Evolutionary conservation across 169 alveolate species (phyloP).

Genomic region (Hammondia hammondi): DNA sequence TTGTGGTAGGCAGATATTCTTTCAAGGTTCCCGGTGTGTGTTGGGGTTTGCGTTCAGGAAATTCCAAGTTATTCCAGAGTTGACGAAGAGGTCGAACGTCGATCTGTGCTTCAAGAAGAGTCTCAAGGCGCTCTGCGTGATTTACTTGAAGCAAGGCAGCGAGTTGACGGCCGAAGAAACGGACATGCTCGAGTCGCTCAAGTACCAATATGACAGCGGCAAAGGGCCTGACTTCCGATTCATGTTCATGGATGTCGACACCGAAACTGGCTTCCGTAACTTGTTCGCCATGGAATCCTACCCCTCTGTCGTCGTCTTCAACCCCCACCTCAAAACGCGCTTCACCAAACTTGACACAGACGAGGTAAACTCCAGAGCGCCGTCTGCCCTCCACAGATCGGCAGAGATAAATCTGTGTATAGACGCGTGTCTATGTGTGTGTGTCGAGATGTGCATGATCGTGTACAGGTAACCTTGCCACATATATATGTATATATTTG

Average conservation of each 20-base stretch:
- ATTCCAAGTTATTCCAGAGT: slow-evolving; percentile 83
- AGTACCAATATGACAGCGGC: slow-evolving; percentile 84
- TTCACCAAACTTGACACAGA: slow-evolving; percentile 37
- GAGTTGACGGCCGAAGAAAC: slow-evolving; percentile 78
- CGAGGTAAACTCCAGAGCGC: background rate
- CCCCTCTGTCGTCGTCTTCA: slow-evolving; percentile 81
- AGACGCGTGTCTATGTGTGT: too few species aligned
- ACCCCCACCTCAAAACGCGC: slow-evolving; percentile 47
- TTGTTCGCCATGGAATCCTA: slow-evolving; percentile 75
- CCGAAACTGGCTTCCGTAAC: slow-evolving; percentile 79
- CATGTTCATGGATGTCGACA: slow-evolving; percentile 88
- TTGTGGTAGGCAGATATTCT: background rate
- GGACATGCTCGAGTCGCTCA: slow-evolving; percentile 84
- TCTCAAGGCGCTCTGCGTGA: slow-evolving; percentile 83
- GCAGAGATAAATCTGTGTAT: too few species aligned
- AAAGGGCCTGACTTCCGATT: slow-evolving; percentile 83
- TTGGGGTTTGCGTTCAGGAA: slow-evolving; percentile 63
- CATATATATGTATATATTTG: too few species aligned
- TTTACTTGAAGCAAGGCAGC: slow-evolving; percentile 82
- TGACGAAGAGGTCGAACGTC: slow-evolving; percentile 83
- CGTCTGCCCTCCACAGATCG: too few species aligned
- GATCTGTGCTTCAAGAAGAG: slow-evolving; percentile 88
- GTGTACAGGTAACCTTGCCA: too few species aligned
- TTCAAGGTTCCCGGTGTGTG: background rate
- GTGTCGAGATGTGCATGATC: too few species aligned